phyloP scores from a whole-genome alignment of 176 grass and related monocot genomes.

The Carex kokanica region DNA sequence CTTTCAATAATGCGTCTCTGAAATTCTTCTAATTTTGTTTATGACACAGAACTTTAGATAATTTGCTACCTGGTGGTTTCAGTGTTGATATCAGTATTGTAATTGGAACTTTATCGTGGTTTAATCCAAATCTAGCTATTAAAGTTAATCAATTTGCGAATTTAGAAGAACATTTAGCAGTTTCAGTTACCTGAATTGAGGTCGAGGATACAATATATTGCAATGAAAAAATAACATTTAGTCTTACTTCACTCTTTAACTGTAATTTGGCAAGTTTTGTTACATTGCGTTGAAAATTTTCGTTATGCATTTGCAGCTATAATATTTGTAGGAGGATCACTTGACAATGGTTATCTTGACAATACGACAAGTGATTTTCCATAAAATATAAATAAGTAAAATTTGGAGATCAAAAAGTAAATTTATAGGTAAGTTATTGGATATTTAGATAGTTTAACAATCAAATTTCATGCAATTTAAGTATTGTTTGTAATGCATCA shows the following conservation, averaged over 20 bases:
- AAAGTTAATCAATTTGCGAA: background rate
- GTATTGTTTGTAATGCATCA: no score
- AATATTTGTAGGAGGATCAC: background rate
- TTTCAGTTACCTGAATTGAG: background rate
- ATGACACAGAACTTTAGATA: background rate
- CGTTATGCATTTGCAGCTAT: background rate
- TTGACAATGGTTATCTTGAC: background rate
- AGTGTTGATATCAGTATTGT: background rate
- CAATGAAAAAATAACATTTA: background rate
- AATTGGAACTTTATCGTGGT: background rate
- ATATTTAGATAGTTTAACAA: no score
- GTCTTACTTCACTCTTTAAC: background rate
- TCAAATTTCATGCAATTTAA: no score
- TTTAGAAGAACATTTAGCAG: background rate
- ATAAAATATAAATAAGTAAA: no score
- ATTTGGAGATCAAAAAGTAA: no score
- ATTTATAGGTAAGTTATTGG: no score
- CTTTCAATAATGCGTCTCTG: background rate
- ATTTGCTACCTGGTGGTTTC: background rate
- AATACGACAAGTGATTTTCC: background rate
- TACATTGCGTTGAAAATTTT: background rate
- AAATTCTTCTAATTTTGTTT: background rate
- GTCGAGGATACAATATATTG: background rate
- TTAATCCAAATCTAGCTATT: slow-evolving; percentile 1
- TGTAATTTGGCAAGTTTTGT: background rate